A percentile compares a stretch with the other conserved stretches of the same genome.
phyloP scores from a whole-genome alignment of 2,329 filamentous ascomycete species.

The Pseudopyricularia javanii region DNA sequence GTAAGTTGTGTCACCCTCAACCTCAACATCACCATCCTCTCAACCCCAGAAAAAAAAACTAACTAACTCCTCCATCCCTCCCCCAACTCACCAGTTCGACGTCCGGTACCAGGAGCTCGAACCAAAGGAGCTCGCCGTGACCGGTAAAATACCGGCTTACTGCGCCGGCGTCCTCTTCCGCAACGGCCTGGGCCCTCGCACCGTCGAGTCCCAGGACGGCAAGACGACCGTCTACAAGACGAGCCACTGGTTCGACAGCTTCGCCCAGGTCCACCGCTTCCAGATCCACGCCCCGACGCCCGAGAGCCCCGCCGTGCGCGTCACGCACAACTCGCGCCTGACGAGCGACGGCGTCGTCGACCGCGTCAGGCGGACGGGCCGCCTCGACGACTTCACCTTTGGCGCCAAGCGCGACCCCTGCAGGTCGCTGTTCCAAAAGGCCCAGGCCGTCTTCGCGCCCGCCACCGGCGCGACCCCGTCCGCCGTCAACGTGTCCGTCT shows the following conservation, averaged over 20 bases:
- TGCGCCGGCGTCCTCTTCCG: slow-evolving; percentile 5
- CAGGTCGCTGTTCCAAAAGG: slow-evolving; percentile 4
- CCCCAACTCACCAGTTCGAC: slow-evolving; percentile 1
- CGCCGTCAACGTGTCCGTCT: slow-evolving; percentile 1
- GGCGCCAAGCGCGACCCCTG: slow-evolving; percentile 5
- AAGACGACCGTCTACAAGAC: background rate
- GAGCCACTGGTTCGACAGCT: slow-evolving; percentile 5
- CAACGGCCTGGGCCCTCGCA: slow-evolving; percentile 3
- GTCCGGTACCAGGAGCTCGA: slow-evolving; percentile 4
- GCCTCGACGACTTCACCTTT: slow-evolving; percentile 39
- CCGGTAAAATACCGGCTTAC: slow-evolving; percentile 3
- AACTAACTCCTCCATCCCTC: background rate
- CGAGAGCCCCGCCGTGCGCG: slow-evolving; percentile 1
- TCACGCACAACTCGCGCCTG: slow-evolving; percentile 5
- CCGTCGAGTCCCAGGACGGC: slow-evolving; percentile 1
- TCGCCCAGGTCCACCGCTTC: slow-evolving; percentile 5
- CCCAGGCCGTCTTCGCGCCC: background rate
- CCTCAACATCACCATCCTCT: background rate
- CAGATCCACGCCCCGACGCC: slow-evolving; percentile 3
- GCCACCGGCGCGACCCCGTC: background rate
- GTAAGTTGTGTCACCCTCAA: background rate
- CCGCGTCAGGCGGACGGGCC: slow-evolving; percentile 73
- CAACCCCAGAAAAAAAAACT: background rate
- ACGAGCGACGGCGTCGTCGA: slow-evolving; percentile 55
- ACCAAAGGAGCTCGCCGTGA: slow-evolving; percentile 3